Evolutionary conservation across 805 yeast genomes (phyloP), one percentile per base, ranked within the genome.

Genomic region (Starmerella davenportii): DNA sequence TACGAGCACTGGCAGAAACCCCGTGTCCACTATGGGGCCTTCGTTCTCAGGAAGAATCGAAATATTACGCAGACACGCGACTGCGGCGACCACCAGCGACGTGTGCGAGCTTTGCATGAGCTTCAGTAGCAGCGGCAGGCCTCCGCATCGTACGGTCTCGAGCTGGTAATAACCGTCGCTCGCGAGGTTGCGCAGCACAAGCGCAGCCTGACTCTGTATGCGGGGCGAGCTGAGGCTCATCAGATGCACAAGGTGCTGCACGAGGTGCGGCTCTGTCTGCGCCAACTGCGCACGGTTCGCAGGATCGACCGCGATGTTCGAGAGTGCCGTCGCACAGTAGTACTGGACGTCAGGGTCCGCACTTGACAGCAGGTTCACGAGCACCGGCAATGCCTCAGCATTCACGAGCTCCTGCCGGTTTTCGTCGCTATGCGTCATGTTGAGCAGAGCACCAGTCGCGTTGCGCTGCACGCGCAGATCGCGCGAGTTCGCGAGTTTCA

Each of bases 341-440:
- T 90, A 90, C 61, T 90, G 99, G 32, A 90, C 96, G 57, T 90
- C 98, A 1, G 95, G 79, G 57, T 90, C 99, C 21, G 76, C 69
- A 40, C 84, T 77, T 1, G 87, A 72, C 44, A 90, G 65, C 45
- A 90, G 63, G 9, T 92, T 75, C 13, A 90, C 96, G 40, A 90
- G 66, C 5, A 90, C 94, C 2, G 99, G 98, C 5, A 90, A 93
- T 16, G 96, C 95, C 34, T 96, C 98, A 2, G 98, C 95, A 57
- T 81, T 82, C 27, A 90, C 98, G 46, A 90, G 68, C 59, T 90
- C 96, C 56, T 79, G 87, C 61, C 99, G 76, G 59, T 90, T 90
- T 60, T 85, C 96, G 46, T 79, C 79, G 19, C 94, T 80, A 57
- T 90, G 99, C 28, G 99, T 90, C 99, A 90, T 90, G 61, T 90